These are phyloP conservation scores for Pythium biforme DNA, from an alignment of 352 stramenopile species.

Conservation along the genomic window DNA sequence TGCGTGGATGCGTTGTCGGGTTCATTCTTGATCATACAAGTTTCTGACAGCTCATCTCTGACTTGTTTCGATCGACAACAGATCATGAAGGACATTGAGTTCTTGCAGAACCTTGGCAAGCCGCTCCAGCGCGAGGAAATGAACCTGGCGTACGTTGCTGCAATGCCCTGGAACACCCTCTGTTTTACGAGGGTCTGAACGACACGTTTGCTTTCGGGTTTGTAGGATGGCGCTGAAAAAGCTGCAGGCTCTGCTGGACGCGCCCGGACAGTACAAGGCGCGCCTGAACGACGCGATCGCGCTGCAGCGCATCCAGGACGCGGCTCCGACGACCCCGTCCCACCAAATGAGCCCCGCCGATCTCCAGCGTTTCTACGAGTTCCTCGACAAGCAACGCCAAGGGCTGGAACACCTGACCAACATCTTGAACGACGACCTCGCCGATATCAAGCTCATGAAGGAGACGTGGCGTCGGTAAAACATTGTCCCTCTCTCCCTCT, in stretches of 20 bases:
- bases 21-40: no score
- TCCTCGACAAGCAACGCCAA: constrained; percentile 85
- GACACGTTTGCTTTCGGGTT: neutral
- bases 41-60: no score
- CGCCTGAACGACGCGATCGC: constrained; percentile 77
- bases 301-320: constrained; percentile 67
- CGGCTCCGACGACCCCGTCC: constrained; percentile 30
- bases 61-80: neutral
- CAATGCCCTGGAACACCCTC: no score
- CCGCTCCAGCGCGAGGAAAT: constrained; percentile 78
- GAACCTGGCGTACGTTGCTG: constrained; percentile 61
- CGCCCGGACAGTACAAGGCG: constrained; percentile 85
- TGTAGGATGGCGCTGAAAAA: constrained; percentile 80
- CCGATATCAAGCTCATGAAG: constrained; percentile 87
- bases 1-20: constrained; percentile 22
- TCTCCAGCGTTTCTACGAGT: constrained; percentile 74
- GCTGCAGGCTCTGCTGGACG: constrained; percentile 73
- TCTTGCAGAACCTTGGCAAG: constrained; percentile 85
- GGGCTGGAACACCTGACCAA: constrained; percentile 79
- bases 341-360: constrained; percentile 74
- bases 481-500: neutral
- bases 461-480: constrained; percentile 76
- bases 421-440: constrained; percentile 83
- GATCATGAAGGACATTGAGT: constrained; percentile 86
- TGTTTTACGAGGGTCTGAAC: no score